Percentiles rank a stretch among this genome's conserved stretches.
Evolutionary conservation across 2,329 filamentous ascomycete genomes (phyloP).

Genomic region (Metarhizium robertsii): DNA sequence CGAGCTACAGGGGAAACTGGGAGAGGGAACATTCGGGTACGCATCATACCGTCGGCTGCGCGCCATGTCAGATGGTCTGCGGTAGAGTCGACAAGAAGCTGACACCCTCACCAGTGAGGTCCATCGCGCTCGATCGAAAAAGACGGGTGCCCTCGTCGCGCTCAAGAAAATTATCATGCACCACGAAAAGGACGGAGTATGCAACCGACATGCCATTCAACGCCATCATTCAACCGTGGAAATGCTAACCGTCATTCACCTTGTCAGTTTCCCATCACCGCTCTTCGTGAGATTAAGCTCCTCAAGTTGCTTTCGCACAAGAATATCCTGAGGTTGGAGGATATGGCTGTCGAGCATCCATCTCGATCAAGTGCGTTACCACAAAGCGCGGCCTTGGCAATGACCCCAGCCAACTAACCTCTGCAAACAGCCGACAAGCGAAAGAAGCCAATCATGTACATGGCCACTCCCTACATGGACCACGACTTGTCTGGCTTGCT

Average conservation of each 20-base stretch:
- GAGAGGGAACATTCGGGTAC: constrained; percentile 90
- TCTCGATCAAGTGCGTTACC: constrained; percentile 45
- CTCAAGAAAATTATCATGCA: constrained; percentile 99
- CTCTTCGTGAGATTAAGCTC: constrained; percentile 93
- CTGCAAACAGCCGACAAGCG: constrained; percentile 55
- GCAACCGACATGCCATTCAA: constrained; percentile 18
- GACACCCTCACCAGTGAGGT: constrained; percentile 56
- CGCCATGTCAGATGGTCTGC: neutral
- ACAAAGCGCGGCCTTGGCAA: neutral
- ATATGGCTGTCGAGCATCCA: constrained; percentile 87
- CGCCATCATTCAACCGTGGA: neutral
- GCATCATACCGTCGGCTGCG: constrained; percentile 16
- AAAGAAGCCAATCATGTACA: constrained; percentile 85
- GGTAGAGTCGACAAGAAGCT: neutral
- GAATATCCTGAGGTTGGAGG: constrained; percentile 79
- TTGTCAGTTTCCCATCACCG: constrained; percentile 84
- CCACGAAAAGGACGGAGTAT: constrained; percentile 91
- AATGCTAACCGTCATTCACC: neutral
- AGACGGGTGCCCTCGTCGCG: constrained; percentile 67
- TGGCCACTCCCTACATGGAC: constrained; percentile 98
- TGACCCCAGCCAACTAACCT: neutral
- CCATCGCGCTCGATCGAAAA: constrained; percentile 74
- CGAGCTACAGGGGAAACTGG: constrained; percentile 72
- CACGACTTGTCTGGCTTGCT: constrained; percentile 96
- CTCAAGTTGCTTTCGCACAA: constrained; percentile 88